Percentiles rank a stretch among this genome's conserved stretches.
Evolutionary conservation across 179 eudicot genomes (phyloP).

Genomic region (Nepenthes alata): DNA sequence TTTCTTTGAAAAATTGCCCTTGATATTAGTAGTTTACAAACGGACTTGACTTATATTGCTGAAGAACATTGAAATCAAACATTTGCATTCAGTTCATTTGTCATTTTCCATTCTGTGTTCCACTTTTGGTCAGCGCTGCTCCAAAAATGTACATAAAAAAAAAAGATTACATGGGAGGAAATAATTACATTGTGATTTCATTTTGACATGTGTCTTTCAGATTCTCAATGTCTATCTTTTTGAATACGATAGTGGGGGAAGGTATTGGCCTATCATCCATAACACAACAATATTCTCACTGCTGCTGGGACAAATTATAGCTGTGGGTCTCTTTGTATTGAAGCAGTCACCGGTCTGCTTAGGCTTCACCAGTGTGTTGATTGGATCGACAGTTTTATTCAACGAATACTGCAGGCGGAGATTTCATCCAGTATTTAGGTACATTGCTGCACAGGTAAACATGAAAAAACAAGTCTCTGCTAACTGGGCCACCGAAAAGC

Average conservation of each 20-base stretch:
- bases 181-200: background rate
- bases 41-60: no score
- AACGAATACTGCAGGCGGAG: conserved; percentile 66
- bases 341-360: conserved; percentile 44
- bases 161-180: no score
- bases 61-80: no score
- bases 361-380: conserved; percentile 40
- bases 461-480: background rate
- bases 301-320: conserved; percentile 61
- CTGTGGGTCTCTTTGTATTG: conserved; percentile 50
- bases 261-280: conserved; percentile 76
- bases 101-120: no score
- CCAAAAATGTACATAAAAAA: no score
- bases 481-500: background rate
- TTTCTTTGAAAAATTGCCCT: no score
- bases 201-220: conserved; percentile 29
- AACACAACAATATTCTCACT: conserved; percentile 58
- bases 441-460: conserved; percentile 54
- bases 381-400: conserved; percentile 57
- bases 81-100: no score
- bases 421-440: conserved; percentile 47
- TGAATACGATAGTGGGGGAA: conserved; percentile 72
- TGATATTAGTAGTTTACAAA: no score
- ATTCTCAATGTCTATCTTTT: conserved; percentile 73
- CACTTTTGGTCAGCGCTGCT: no score